phyloP scores from a whole-genome alignment of 768 basidiomycete species.

The Russula ochroleuca region DNA sequence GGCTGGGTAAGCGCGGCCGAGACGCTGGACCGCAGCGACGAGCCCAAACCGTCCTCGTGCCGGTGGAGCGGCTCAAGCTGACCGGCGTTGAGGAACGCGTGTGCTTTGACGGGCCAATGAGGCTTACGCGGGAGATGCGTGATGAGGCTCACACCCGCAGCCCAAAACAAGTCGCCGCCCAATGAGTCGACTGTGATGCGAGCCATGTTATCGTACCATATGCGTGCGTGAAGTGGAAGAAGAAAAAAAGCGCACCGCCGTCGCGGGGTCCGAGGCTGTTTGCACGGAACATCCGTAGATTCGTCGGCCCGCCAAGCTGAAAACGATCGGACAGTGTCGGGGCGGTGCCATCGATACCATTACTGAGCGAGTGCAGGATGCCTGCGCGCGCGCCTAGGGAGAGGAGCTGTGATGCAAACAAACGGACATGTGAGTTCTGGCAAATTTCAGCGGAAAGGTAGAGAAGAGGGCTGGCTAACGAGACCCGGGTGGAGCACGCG shows the following conservation, averaged over 20 bases:
- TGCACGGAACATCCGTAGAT: slow-evolving; percentile 68
- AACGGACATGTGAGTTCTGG: background rate
- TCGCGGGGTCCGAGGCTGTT: slow-evolving; percentile 79
- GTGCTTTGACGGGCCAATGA: slow-evolving; percentile 83
- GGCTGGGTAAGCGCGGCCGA: slow-evolving; percentile 46
- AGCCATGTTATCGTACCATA: background rate
- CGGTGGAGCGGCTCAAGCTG: slow-evolving; percentile 49
- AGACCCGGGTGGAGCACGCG: slow-evolving; percentile 53
- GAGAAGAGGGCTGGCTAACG: slow-evolving; percentile 41
- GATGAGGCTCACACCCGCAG: slow-evolving; percentile 69
- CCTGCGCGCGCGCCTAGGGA: slow-evolving; percentile 74
- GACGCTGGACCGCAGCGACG: slow-evolving; percentile 31
- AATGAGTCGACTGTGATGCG: slow-evolving; percentile 63
- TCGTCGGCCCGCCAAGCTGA: slow-evolving; percentile 89
- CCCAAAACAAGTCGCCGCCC: slow-evolving; percentile 81
- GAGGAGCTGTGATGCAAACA: slow-evolving; percentile 48
- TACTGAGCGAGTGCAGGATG: slow-evolving; percentile 54
- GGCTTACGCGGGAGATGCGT: slow-evolving; percentile 66
- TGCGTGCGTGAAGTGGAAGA: background rate
- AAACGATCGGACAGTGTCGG: slow-evolving; percentile 79
- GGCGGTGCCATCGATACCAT: slow-evolving; percentile 29
- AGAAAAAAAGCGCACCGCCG: slow-evolving; percentile 45
- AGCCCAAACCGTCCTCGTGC: slow-evolving; percentile 34
- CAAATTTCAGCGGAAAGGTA: background rate
- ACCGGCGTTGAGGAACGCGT: slow-evolving; percentile 79